Conservation (phyloP, 306 rosid species). For the Cucumis melo region DNA sequence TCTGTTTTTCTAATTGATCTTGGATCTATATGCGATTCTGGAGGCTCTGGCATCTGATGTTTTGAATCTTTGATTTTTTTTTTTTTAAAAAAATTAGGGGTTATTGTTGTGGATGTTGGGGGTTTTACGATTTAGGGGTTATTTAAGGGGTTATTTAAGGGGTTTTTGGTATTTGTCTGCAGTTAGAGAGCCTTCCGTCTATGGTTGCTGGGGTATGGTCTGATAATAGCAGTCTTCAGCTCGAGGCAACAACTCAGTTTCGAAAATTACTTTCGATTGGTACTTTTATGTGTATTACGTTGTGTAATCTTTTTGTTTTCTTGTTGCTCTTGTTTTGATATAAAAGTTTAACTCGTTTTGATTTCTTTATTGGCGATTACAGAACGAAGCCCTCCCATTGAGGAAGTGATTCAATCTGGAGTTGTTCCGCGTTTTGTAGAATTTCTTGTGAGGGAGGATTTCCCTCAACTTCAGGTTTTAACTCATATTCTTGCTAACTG, state of each 20-base stretch:
- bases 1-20: background rate
- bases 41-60: background rate
- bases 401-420: conserved; percentile 68
- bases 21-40: background rate
- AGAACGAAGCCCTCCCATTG: conserved; percentile 68
- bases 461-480: conserved; percentile 59
- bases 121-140: background rate
- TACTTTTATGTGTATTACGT: background rate
- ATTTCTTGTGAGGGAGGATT: conserved; percentile 57
- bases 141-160: no score
- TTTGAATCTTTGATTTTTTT: background rate
- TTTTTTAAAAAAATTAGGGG: background rate
- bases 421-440: conserved; percentile 64
- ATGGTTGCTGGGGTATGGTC: conserved; percentile 65
- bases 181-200: conserved; percentile 65
- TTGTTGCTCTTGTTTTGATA: background rate
- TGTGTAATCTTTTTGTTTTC: background rate
- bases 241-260: conserved; percentile 59
- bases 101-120: background rate
- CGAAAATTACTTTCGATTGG: conserved; percentile 64
- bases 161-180: conserved; percentile 1
- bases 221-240: conserved; percentile 39
- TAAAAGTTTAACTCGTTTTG: background rate
- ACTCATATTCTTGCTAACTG: background rate
- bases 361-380: background rate